Evolutionary conservation across 2,329 filamentous ascomycete genomes (phyloP).

Genomic region (Penicillium sclerotiorum): DNA sequence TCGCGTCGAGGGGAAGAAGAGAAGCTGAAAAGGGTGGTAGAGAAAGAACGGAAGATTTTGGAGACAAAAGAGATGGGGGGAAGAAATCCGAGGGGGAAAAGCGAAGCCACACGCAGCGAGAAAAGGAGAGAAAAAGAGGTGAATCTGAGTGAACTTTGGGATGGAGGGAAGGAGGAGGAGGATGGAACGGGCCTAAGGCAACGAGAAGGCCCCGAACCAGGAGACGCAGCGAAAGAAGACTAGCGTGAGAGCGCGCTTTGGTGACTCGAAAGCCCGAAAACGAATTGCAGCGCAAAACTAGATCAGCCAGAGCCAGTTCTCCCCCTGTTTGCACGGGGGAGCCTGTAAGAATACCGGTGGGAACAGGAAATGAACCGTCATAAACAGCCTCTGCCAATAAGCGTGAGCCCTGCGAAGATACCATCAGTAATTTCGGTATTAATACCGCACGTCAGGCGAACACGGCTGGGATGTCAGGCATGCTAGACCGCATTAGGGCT

Average conservation of each 20-base stretch:
- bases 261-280: slow-evolving; percentile 16
- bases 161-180: slow-evolving; percentile 27
- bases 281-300: slow-evolving; percentile 5
- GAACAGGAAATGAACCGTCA: not conserved
- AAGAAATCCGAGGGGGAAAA: slow-evolving; percentile 13
- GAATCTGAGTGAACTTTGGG: slow-evolving; percentile 19
- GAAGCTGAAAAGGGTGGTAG: not conserved
- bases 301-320: not conserved
- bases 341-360: not conserved
- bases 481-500: slow-evolving; percentile 8
- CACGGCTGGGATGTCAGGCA: not conserved
- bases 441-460: not conserved
- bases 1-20: slow-evolving; percentile 16
- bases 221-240: slow-evolving; percentile 18
- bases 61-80: slow-evolving; percentile 15
- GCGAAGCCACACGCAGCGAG: slow-evolving; percentile 20
- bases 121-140: slow-evolving; percentile 30
- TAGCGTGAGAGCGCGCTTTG: slow-evolving; percentile 16
- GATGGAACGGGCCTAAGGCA: slow-evolving; percentile 27
- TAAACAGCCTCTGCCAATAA: not conserved
- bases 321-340: not conserved
- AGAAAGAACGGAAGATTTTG: slow-evolving; percentile 10
- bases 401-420: too few species aligned
- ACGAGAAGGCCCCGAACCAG: slow-evolving; percentile 24
- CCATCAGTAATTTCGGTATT: too few species aligned